A percentile compares a stretch with the other conserved stretches of the same genome.
These are phyloP conservation scores for Tieghemostelium lacteum DNA, from an alignment of 78 protist species.

Conservation along the genomic window DNA sequence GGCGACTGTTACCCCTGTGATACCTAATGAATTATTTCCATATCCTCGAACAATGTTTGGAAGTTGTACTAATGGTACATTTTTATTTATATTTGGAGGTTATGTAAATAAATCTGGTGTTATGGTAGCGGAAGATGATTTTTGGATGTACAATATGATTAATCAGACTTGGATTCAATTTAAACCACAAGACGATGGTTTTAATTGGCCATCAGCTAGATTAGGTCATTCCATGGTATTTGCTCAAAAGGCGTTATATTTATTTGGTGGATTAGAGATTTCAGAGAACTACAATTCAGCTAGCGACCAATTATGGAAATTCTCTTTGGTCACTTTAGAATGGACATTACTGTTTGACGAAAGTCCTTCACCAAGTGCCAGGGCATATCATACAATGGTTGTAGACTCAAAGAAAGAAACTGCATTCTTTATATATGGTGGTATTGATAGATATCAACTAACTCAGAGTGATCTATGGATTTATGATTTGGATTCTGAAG, in stretches of 20 bases:
- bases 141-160: conserved; percentile 18
- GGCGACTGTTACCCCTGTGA: neutral
- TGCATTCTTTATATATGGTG: neutral
- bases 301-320: conserved; percentile 1
- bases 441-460: neutral
- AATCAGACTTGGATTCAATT: neutral
- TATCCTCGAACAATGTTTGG: neutral
- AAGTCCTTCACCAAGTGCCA: neutral
- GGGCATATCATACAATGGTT: neutral
- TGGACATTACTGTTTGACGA: neutral
- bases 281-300: neutral
- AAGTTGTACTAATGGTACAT: neutral
- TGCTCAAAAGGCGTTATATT: neutral
- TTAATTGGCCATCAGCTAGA: neutral
- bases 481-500: neutral
- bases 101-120: neutral
- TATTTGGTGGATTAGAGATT: conserved; percentile 1
- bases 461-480: neutral
- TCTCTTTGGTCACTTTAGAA: neutral
- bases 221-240: conserved; percentile 16
- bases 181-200: neutral
- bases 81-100: conserved; percentile 42
- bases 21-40: neutral
- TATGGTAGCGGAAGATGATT: neutral
- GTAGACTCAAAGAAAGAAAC: neutral